Conservation (phyloP, 2,329 filamentous ascomycete genomes). For the Incumbomyces delicatus region DNA sequence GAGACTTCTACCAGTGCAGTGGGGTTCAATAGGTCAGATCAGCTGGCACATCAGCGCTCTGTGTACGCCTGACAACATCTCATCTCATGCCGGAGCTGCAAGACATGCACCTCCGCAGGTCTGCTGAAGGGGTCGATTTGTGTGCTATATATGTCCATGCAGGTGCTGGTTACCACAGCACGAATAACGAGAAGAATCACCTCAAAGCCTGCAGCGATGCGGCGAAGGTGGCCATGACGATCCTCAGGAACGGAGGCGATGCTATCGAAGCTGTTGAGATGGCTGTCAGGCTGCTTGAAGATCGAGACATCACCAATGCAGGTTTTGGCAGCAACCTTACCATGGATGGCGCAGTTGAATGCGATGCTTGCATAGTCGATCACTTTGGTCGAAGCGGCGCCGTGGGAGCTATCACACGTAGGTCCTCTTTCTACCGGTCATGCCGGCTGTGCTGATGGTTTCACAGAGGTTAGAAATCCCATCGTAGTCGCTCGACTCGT, state of each 20-base stretch:
- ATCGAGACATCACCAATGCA: conserved; percentile 91
- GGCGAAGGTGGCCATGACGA: conserved; percentile 69
- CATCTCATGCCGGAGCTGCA: background rate
- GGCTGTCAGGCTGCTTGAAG: conserved; percentile 77
- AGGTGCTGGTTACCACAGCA: conserved; percentile 86
- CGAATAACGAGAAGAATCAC: conserved; percentile 74
- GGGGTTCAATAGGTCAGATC: background rate
- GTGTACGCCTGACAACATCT: background rate
- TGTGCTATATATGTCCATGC: conserved; percentile 91
- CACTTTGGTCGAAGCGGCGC: conserved; percentile 85
- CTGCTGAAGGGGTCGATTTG: conserved; percentile 37
- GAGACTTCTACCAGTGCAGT: background rate
- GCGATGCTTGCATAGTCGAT: conserved; percentile 88
- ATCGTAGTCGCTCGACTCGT: conserved; percentile 78
- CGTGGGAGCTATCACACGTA: conserved; percentile 82
- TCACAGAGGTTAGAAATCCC: conserved; percentile 77
- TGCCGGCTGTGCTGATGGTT: conserved; percentile 7
- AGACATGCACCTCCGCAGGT: conserved; percentile 26
- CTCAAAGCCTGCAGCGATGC: conserved; percentile 80
- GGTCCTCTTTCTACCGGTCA: conserved; percentile 28
- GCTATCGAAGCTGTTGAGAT: conserved; percentile 85
- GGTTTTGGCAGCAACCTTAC: conserved; percentile 92
- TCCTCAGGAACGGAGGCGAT: conserved; percentile 66
- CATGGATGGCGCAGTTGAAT: conserved; percentile 84
- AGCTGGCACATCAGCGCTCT: background rate